Conservation (phyloP, 2,329 filamentous ascomycete species). For the Periconia digitata region DNA sequence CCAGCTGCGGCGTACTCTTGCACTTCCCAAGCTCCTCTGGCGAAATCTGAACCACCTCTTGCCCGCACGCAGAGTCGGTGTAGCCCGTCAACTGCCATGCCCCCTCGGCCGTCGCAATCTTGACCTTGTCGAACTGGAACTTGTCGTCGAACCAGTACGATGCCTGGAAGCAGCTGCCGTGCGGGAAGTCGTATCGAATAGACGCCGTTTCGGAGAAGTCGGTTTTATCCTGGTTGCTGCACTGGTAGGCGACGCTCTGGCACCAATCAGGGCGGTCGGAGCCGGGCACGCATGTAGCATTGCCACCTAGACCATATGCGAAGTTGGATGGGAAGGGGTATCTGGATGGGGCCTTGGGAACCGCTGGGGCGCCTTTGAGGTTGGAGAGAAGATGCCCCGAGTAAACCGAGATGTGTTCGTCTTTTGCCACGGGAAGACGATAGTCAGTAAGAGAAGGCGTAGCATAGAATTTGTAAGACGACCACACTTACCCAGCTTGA, state of each 20-base stretch:
- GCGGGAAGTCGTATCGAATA: background rate
- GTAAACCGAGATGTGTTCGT: slow-evolving; percentile 14
- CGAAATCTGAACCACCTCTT: slow-evolving; percentile 1
- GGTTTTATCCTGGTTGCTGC: background rate
- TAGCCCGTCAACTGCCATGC: slow-evolving; percentile 9
- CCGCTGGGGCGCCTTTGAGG: slow-evolving; percentile 2
- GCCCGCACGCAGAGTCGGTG: slow-evolving; percentile 4
- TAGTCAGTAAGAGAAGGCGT: background rate
- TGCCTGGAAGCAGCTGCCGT: slow-evolving; percentile 3
- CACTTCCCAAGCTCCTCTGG: slow-evolving; percentile 5
- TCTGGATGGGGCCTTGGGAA: slow-evolving; percentile 4
- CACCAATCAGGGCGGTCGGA: slow-evolving; percentile 2
- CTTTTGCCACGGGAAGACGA: slow-evolving; percentile 3
- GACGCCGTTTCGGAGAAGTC: background rate
- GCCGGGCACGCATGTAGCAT: slow-evolving; percentile 1
- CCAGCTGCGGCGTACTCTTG: background rate
- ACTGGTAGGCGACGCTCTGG: background rate
- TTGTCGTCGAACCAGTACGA: slow-evolving; percentile 6
- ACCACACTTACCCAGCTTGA: slow-evolving; percentile 3
- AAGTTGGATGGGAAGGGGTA: slow-evolving; percentile 5
- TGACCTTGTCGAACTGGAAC: slow-evolving; percentile 5
- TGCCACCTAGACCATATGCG: slow-evolving; percentile 6
- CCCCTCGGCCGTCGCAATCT: slow-evolving; percentile 3
- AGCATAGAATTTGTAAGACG: background rate
- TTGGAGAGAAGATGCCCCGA: slow-evolving; percentile 14